Evolutionary conservation across 305 asterid genomes (phyloP).

Genomic region (Fraxinus latifolia): DNA sequence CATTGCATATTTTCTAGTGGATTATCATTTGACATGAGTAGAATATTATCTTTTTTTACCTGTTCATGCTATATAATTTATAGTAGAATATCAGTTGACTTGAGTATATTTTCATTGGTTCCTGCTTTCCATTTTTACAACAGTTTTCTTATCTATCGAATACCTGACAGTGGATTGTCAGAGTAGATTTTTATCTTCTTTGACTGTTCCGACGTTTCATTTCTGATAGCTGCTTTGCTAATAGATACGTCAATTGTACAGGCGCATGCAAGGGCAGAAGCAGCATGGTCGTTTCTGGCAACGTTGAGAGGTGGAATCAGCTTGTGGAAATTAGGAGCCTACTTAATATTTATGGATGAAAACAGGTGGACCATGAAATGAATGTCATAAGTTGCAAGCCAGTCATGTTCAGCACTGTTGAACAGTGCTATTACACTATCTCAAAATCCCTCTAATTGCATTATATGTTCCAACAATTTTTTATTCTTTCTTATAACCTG

Average conservation of each 20-base stretch:
- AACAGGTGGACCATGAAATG: slow-evolving; percentile 6
- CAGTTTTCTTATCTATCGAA: background rate
- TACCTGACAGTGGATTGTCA: background rate
- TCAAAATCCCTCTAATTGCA: background rate
- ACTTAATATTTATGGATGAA: background rate
- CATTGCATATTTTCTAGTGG: background rate
- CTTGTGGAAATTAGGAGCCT: background rate
- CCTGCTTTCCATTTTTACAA: background rate
- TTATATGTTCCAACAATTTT: background rate
- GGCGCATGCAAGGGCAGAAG: slow-evolving; percentile 67
- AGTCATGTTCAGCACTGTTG: background rate
- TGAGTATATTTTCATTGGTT: background rate
- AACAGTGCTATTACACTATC: background rate
- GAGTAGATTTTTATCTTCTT: background rate
- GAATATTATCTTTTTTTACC: background rate
- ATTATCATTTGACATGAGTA: background rate
- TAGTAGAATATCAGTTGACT: background rate
- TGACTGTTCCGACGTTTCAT: background rate
- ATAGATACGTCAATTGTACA: slow-evolving; percentile 28
- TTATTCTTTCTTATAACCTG: background rate
- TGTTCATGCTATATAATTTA: background rate
- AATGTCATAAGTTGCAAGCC: background rate
- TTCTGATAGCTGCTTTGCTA: background rate
- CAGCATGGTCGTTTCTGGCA: slow-evolving; percentile 55
- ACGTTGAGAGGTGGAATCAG: slow-evolving; percentile 29